phyloP scores from a whole-genome alignment of 1,284 basidiomycete genomes.

The Pseudozyma pruni region DNA sequence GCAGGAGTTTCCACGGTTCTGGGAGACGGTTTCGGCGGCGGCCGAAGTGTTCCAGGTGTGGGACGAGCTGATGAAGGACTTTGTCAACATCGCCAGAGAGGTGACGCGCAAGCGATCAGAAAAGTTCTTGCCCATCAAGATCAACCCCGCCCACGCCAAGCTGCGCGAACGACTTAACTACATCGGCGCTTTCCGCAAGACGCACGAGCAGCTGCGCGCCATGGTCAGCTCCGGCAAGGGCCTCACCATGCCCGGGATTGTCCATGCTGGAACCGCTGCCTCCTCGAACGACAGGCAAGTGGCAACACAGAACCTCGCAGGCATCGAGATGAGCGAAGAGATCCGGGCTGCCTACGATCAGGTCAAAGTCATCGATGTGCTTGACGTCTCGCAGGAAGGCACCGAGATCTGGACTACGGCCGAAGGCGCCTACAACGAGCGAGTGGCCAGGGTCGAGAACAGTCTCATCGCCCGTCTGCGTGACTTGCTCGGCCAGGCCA shows the following conservation, averaged over 20 bases:
- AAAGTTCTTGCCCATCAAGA: constrained; percentile 97
- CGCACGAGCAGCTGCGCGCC: constrained; percentile 94
- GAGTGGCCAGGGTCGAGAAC: constrained; percentile 95
- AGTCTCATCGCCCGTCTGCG: constrained; percentile 94
- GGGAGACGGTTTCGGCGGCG: constrained; percentile 80
- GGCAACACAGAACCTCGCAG: constrained; percentile 72
- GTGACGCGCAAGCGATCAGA: constrained; percentile 90
- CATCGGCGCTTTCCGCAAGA: constrained; percentile 88
- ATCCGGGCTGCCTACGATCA: constrained; percentile 90
- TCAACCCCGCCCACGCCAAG: constrained; percentile 87
- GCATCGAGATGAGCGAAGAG: constrained; percentile 91
- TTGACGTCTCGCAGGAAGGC: constrained; percentile 85
- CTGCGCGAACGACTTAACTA: constrained; percentile 89
- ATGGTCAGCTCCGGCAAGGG: constrained; percentile 97
- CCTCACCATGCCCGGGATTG: constrained; percentile 28
- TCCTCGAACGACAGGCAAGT: constrained; percentile 44
- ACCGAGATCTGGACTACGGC: constrained; percentile 98
- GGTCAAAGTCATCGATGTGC: constrained; percentile 92
- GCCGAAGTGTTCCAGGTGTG: constrained; percentile 89
- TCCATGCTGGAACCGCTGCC: constrained; percentile 6
- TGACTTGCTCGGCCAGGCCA: constrained; percentile 91
- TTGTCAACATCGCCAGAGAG: constrained; percentile 95
- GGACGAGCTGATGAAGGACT: constrained; percentile 98
- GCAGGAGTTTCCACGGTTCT: constrained; percentile 92
- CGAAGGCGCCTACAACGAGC: constrained; percentile 96